phyloP scores from a whole-genome alignment of 2,329 filamentous ascomycete species.

The Xylaria multiplex region DNA sequence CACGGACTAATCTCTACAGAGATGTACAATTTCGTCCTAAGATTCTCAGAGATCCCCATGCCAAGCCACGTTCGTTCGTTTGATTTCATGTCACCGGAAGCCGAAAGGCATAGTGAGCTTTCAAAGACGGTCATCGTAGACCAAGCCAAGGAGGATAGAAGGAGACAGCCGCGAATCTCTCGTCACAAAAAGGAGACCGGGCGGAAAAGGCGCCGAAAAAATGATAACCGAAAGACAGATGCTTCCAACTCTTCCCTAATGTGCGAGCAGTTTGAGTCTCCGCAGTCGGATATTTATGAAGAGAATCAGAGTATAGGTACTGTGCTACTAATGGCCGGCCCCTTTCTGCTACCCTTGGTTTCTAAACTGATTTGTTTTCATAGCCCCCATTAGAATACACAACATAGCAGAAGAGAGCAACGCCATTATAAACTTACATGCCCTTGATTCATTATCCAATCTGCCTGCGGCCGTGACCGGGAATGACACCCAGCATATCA shows the following conservation, averaged over 20 bases:
- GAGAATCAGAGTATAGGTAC: not conserved
- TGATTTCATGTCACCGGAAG: slow-evolving; percentile 6
- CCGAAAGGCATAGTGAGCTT: not conserved
- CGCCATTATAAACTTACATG: not conserved
- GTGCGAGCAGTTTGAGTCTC: not conserved
- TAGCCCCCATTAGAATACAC: not conserved
- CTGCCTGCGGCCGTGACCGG: not conserved
- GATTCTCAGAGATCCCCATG: not conserved
- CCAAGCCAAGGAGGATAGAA: not conserved
- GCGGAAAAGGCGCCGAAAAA: not conserved
- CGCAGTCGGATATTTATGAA: not conserved
- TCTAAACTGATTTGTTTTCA: not conserved
- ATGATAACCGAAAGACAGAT: not conserved
- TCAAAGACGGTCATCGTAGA: not conserved
- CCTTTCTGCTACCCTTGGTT: not conserved
- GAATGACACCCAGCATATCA: not conserved
- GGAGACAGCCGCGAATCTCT: not conserved
- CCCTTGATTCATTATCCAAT: not conserved
- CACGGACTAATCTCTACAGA: not conserved
- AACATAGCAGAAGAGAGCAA: not conserved
- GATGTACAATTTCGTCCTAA: not conserved
- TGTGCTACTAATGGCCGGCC: not conserved
- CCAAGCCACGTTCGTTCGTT: not conserved
- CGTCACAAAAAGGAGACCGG: not conserved
- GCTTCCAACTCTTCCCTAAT: not conserved